Percentiles rank a stretch among this genome's conserved stretches.
Conservation (phyloP, 2,329 filamentous ascomycete species). For the Penicillium sp. region DNA sequence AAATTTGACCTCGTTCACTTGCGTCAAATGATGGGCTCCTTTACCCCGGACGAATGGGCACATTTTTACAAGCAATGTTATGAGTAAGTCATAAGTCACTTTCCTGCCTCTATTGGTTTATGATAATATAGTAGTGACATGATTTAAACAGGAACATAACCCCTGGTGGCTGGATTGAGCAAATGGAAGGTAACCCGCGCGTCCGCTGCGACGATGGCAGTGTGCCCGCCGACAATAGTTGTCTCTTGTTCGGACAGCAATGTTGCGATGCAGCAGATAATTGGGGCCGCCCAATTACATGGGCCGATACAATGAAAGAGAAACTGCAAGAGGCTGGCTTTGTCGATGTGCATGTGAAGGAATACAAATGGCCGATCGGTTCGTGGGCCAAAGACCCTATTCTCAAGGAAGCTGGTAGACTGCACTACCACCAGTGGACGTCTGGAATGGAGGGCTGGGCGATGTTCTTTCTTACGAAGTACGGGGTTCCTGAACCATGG, state of each 20-base stretch:
- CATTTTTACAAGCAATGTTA: constrained; percentile 6
- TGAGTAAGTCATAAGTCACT: constrained; percentile 1
- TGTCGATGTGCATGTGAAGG: constrained; percentile 30
- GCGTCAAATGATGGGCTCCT: constrained; percentile 6
- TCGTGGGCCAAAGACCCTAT: constrained; percentile 3
- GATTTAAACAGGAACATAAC: background rate
- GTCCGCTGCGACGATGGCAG: constrained; percentile 8
- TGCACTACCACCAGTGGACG: constrained; percentile 6
- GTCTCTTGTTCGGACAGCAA: background rate
- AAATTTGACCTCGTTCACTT: constrained; percentile 20
- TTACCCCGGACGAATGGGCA: constrained; percentile 1
- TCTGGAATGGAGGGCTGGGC: constrained; percentile 9
- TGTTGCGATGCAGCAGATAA: constrained; percentile 6
- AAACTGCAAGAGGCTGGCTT: constrained; percentile 3
- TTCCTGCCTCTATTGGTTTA: background rate
- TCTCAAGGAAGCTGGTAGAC: constrained; percentile 7
- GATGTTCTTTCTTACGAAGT: constrained; percentile 6
- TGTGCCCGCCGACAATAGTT: background rate
- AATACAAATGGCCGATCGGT: constrained; percentile 28
- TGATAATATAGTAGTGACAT: background rate
- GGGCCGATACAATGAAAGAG: background rate
- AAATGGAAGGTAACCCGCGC: background rate
- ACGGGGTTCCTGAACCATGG: constrained; percentile 4
- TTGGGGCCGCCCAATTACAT: background rate
- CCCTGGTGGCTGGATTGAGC: constrained; percentile 1